phyloP scores from a whole-genome alignment of 1,284 basidiomycete species.

The Cystobasidiaceae sp. region DNA sequence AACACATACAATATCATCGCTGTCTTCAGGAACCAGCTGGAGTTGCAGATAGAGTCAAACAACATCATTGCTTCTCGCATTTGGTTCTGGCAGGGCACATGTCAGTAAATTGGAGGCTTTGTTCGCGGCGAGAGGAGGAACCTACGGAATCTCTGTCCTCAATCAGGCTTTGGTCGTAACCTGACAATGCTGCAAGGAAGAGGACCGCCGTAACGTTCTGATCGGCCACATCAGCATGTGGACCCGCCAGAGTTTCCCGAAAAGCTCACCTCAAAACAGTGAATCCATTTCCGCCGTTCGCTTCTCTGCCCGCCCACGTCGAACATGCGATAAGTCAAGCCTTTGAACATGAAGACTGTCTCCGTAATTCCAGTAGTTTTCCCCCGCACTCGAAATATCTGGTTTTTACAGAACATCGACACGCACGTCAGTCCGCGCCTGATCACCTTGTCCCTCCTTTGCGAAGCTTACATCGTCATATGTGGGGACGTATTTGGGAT shows the following conservation, averaged over 20 bases:
- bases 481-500: constrained; percentile 59
- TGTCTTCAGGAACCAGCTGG: constrained; percentile 84
- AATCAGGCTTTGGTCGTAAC: constrained; percentile 83
- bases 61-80: constrained; percentile 33
- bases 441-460: too few species aligned
- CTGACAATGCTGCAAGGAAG: constrained; percentile 75
- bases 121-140: neutral
- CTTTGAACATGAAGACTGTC: constrained; percentile 63
- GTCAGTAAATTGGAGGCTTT: neutral
- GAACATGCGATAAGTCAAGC: constrained; percentile 56
- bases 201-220: constrained; percentile 62
- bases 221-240: constrained; percentile 39
- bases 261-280: constrained; percentile 30
- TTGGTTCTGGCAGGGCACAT: constrained; percentile 25
- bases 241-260: neutral
- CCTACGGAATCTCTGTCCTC: constrained; percentile 81
- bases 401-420: too few species aligned
- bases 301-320: constrained; percentile 85
- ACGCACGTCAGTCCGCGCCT: neutral
- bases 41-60: constrained; percentile 69
- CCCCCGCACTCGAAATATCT: constrained; percentile 73
- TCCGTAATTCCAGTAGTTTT: constrained; percentile 93
- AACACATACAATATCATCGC: constrained; percentile 92
- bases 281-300: constrained; percentile 73
- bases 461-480: constrained; percentile 53